Evolutionary conservation across 495 filamentous ascomycete species (phyloP).

Genomic region (Penicillium psychrofluorescens): DNA sequence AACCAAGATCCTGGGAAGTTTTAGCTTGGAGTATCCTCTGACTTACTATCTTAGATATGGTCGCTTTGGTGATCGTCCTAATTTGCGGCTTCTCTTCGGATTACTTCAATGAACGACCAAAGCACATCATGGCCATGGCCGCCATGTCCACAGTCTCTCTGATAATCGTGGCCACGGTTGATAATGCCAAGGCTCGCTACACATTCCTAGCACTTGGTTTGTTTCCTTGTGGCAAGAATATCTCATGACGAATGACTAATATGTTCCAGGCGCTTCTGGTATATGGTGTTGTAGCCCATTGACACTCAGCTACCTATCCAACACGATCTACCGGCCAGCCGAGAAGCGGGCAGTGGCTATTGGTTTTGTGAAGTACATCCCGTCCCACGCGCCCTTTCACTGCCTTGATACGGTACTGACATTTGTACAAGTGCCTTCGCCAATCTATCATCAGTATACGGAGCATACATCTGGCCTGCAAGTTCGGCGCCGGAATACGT

Average conservation of each 20-base stretch:
- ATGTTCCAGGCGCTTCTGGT: conserved; percentile 1
- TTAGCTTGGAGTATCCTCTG: not conserved
- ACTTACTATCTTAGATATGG: conserved; percentile 1
- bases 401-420: not conserved
- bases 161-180: conserved; percentile 1
- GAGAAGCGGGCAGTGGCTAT: conserved; percentile 3
- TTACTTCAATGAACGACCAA: conserved; percentile 2
- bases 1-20: not conserved
- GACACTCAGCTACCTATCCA: conserved; percentile 5
- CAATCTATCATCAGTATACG: conserved; percentile 4
- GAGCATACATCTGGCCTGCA: conserved; percentile 3
- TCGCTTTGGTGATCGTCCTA: conserved; percentile 2
- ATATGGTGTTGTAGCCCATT: conserved; percentile 5
- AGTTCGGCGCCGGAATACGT: conserved; percentile 1
- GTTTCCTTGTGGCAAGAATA: not conserved
- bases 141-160: conserved; percentile 1
- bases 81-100: conserved; percentile 3
- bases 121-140: conserved; percentile 5
- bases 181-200: conserved; percentile 2
- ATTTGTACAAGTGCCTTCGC: conserved; percentile 1
- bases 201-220: conserved; percentile 1
- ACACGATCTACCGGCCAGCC: conserved; percentile 3
- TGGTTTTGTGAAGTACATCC: conserved; percentile 2
- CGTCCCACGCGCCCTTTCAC: too few species aligned
- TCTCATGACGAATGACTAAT: not conserved